These are phyloP conservation scores for Cladosporium phlei DNA, from an alignment of 2,329 filamentous ascomycete genomes.

Conservation along the genomic window DNA sequence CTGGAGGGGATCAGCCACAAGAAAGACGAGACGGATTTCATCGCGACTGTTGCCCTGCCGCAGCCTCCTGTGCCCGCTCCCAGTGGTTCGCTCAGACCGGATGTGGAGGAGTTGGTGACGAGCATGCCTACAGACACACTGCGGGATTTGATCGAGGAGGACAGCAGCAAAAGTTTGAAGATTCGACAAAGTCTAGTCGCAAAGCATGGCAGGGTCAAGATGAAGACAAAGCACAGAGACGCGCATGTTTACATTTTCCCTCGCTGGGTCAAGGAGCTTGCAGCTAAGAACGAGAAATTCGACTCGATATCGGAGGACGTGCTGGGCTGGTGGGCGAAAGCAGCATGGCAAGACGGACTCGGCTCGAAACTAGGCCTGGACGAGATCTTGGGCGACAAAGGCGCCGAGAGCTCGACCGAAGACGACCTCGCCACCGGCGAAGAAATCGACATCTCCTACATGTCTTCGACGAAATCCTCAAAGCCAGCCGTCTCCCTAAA, in stretches of 20 bases:
- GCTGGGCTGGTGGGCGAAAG: conserved; percentile 92
- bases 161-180: conserved; percentile 64
- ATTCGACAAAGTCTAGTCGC: conserved; percentile 70
- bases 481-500: conserved; percentile 29
- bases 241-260: conserved; percentile 95
- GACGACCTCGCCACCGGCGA: conserved; percentile 41
- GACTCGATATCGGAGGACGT: conserved; percentile 89
- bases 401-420: conserved; percentile 24
- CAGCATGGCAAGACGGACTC: conserved; percentile 80
- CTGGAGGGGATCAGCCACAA: conserved; percentile 66
- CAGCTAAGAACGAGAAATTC: conserved; percentile 71
- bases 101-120: conserved; percentile 74
- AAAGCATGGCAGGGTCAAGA: conserved; percentile 68
- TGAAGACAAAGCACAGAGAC: conserved; percentile 80
- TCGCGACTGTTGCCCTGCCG: conserved; percentile 68
- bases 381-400: conserved; percentile 54
- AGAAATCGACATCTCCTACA: conserved; percentile 46
- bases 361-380: conserved; percentile 70
- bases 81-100: conserved; percentile 60
- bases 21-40: conserved; percentile 87
- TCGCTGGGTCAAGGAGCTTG: conserved; percentile 81
- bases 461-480: conserved; percentile 28
- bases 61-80: conserved; percentile 54
- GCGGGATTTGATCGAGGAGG: conserved; percentile 74
- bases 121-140: conserved; percentile 84